phyloP scores from a whole-genome alignment of 371 early-diverging fungal genomes.

The Mucor mucedo region DNA sequence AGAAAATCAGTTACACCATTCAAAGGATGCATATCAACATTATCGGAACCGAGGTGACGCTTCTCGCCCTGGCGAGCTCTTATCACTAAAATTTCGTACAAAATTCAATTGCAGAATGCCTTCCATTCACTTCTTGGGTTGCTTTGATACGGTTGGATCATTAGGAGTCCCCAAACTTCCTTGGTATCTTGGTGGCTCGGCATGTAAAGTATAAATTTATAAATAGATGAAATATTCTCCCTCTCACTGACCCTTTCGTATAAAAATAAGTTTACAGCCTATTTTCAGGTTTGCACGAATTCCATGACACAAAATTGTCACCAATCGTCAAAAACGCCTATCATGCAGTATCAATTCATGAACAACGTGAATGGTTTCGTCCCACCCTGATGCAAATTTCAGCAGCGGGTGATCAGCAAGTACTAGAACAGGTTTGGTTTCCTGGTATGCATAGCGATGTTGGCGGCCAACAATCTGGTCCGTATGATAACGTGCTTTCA shows the following conservation, averaged over 20 bases:
- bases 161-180: conserved; percentile 47
- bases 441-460: conserved; percentile 48
- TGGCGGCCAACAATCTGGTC: conserved; percentile 28
- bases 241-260: neutral
- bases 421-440: conserved; percentile 44
- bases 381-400: conserved; percentile 39
- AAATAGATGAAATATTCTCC: neutral
- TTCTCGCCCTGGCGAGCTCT: conserved; percentile 12
- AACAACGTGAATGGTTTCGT: conserved; percentile 46
- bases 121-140: conserved; percentile 38
- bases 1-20: conserved; percentile 12
- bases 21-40: conserved; percentile 28
- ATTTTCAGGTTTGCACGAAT: conserved; percentile 34
- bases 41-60: conserved; percentile 26
- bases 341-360: conserved; percentile 48
- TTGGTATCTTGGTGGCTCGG: conserved; percentile 44
- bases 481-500: conserved; percentile 23
- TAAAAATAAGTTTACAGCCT: conserved; percentile 30
- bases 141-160: conserved; percentile 48
- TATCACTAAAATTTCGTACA: conserved; percentile 26
- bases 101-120: conserved; percentile 29
- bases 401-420: conserved; percentile 17
- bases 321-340: conserved; percentile 40
- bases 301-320: conserved; percentile 41
- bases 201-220: conserved; percentile 22